These are phyloP conservation scores for Excoecaria cochinchinensis DNA, from an alignment of 345 rosid species.

Conservation along the genomic window DNA sequence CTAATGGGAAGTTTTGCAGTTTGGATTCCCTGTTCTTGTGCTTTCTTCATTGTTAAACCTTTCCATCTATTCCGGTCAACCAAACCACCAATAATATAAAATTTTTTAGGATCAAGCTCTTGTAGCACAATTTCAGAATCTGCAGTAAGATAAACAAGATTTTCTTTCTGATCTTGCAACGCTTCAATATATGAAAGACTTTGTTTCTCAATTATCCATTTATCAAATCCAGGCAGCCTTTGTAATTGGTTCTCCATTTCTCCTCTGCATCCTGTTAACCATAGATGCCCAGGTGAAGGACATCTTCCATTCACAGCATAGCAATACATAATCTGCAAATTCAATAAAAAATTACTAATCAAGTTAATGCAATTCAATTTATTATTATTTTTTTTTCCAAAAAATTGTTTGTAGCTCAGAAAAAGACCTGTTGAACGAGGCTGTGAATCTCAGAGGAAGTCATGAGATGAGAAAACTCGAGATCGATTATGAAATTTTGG, in stretches of 20 bases:
- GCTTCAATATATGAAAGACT: conserved; percentile 62
- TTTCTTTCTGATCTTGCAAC: conserved; percentile 58
- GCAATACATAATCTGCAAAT: conserved; percentile 79
- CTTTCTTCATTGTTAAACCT: conserved; percentile 88
- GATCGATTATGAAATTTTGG: conserved; percentile 76
- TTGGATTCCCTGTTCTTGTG: conserved; percentile 81
- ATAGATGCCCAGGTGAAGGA: conserved; percentile 59
- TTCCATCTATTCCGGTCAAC: conserved; percentile 95
- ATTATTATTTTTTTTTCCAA: too few relatives aligned
- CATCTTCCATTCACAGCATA: conserved; percentile 82
- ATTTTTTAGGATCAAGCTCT: conserved; percentile 54
- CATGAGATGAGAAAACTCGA: conserved; percentile 81
- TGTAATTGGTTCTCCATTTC: conserved; percentile 66
- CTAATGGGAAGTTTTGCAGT: conserved; percentile 87
- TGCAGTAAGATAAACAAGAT: conserved; percentile 83
- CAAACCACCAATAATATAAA: conserved; percentile 81
- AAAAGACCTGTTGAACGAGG: conserved; percentile 78
- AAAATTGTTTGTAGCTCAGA: too few relatives aligned
- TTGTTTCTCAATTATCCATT: conserved; percentile 92
- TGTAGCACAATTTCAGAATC: conserved; percentile 74
- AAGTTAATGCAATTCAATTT: background rate
- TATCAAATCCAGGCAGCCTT: conserved; percentile 80
- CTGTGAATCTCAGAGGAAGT: conserved; percentile 69
- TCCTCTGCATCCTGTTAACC: conserved; percentile 83
- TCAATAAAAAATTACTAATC: conserved; percentile 5